Conservation (phyloP, 176 grass and related monocot genomes). For the Echinochloa phyllopogon region DNA sequence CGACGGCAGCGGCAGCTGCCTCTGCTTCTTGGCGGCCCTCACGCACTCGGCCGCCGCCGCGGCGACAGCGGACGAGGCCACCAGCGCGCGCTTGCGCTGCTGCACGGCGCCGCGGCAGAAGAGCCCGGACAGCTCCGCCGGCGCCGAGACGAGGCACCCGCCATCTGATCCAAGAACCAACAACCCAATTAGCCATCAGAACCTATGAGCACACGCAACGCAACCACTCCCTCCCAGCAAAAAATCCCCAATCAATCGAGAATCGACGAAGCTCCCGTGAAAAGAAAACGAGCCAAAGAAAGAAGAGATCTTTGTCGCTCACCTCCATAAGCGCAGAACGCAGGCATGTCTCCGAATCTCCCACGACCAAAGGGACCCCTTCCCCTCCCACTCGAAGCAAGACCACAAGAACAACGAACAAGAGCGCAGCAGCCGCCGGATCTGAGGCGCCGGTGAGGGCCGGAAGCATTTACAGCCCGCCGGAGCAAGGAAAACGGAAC, state of each 20-base stretch:
- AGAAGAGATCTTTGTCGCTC: background rate
- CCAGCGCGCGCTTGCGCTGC: conserved; percentile 64
- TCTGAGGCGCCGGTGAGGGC: conserved; percentile 37
- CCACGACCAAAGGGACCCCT: conserved; percentile 21
- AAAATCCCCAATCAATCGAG: background rate
- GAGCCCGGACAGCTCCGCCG: conserved; percentile 42
- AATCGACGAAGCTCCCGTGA: background rate
- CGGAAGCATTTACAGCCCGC: conserved; percentile 67
- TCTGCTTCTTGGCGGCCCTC: conserved; percentile 48
- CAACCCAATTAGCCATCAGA: background rate
- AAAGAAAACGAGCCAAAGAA: background rate
- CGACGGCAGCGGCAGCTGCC: conserved; percentile 48
- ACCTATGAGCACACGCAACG: background rate
- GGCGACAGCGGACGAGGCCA: conserved; percentile 58
- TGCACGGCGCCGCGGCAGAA: conserved; percentile 46
- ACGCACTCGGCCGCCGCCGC: conserved; percentile 40
- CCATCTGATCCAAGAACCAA: conserved; percentile 51
- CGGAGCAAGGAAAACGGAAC: conserved; percentile 40
- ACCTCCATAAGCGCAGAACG: conserved; percentile 64
- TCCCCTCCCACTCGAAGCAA: conserved; percentile 29
- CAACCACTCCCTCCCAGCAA: background rate
- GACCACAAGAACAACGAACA: background rate
- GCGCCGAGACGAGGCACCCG: conserved; percentile 56
- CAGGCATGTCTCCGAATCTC: conserved; percentile 55
- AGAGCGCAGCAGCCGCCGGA: conserved; percentile 32